phyloP scores from a whole-genome alignment of 139 green algal species.

The Ettlia oleoabundans region DNA sequence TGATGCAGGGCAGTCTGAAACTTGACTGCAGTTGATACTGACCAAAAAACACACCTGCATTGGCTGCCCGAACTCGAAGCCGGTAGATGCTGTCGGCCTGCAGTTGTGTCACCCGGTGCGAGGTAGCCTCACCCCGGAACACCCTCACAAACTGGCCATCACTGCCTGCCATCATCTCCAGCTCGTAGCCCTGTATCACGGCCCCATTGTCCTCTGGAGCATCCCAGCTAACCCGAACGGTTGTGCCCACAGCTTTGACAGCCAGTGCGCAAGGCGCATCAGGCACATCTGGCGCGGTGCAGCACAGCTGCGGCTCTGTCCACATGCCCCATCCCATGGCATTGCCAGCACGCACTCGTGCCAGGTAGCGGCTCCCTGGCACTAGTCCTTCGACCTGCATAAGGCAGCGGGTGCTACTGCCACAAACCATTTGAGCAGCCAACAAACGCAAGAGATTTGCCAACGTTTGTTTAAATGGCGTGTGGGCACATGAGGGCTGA shows the following conservation, averaged over 20 bases:
- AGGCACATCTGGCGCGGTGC: constrained; percentile 58
- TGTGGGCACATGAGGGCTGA: too few species aligned
- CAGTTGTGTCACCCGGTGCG: constrained; percentile 41
- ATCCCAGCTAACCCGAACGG: constrained; percentile 53
- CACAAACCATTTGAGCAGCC: too few species aligned
- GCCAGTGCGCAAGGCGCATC: constrained; percentile 37
- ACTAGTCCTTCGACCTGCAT: constrained; percentile 40
- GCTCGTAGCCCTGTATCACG: constrained; percentile 47
- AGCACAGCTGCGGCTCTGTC: constrained; percentile 18
- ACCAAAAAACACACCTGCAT: constrained; percentile 22
- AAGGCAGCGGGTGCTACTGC: background rate
- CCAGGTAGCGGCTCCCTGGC: constrained; percentile 52
- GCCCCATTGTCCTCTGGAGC: constrained; percentile 61
- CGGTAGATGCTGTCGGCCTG: constrained; percentile 47
- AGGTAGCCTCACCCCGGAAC: constrained; percentile 42
- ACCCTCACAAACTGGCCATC: background rate
- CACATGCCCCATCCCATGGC: constrained; percentile 50
- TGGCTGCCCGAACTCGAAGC: constrained; percentile 56
- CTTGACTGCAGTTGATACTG: background rate
- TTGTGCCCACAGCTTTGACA: constrained; percentile 38
- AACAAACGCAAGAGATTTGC: too few species aligned
- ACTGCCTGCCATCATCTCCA: constrained; percentile 37
- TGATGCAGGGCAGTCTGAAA: background rate
- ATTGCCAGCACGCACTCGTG: constrained; percentile 61
- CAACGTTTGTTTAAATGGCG: too few species aligned